Evolutionary conservation across 2,329 filamentous ascomycete genomes (phyloP).

Genomic region (Ophioceras dolichostomum): DNA sequence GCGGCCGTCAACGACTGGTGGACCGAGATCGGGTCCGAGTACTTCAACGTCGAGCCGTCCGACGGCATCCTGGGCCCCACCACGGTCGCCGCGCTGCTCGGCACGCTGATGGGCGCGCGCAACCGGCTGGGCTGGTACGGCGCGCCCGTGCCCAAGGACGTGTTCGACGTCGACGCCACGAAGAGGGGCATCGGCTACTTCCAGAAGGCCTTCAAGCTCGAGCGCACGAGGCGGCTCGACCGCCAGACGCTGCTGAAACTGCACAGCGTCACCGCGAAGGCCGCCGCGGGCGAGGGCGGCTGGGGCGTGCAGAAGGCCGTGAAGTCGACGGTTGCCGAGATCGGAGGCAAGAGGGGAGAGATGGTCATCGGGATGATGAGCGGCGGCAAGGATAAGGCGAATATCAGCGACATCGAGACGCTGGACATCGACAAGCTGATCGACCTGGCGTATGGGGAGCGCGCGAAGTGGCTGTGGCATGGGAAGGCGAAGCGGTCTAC

Average conservation of each 20-base stretch:
- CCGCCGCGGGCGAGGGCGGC: constrained; percentile 72
- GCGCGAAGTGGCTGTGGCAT: constrained; percentile 88
- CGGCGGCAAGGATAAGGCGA: constrained; percentile 71
- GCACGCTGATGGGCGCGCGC: constrained; percentile 77
- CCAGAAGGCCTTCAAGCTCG: constrained; percentile 77
- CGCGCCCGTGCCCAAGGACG: constrained; percentile 77
- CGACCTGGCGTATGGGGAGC: constrained; percentile 65
- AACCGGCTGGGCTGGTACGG: constrained; percentile 80
- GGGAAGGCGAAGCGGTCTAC: constrained; percentile 66
- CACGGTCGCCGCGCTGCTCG: constrained; percentile 77
- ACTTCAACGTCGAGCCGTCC: constrained; percentile 84
- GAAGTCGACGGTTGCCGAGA: constrained; percentile 87
- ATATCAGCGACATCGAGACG: constrained; percentile 87
- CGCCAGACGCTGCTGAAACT: constrained; percentile 70
- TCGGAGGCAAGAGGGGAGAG: constrained; percentile 87
- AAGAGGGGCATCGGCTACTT: constrained; percentile 80
- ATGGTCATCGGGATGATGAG: constrained; percentile 86
- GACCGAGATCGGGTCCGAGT: constrained; percentile 82
- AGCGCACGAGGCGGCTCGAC: constrained; percentile 68
- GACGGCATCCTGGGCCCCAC: constrained; percentile 89
- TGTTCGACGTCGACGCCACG: constrained; percentile 72
- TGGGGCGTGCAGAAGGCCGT: constrained; percentile 91
- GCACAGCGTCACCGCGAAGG: constrained; percentile 77
- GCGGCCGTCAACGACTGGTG: constrained; percentile 89
- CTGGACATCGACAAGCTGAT: constrained; percentile 78